Evolutionary conservation across 164 flowering plant genomes (phyloP).

Genomic region (Akebia trifoliata): DNA sequence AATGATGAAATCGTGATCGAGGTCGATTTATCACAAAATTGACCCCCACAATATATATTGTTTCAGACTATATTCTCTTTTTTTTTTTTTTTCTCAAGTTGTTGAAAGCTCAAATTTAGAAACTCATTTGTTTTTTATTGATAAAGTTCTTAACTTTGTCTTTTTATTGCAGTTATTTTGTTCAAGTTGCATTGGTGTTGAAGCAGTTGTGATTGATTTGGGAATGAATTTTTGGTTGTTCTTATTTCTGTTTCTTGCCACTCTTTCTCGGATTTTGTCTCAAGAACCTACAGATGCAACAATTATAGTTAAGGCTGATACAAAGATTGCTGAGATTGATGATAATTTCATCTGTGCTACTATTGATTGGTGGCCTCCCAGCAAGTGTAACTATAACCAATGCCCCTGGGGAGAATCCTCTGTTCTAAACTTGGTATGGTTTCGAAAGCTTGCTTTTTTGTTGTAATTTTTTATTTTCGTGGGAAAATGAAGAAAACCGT

Average conservation of each 20-base stretch:
- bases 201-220: slow-evolving; percentile 10
- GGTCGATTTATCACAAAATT: too few relatives aligned
- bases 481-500: neutral
- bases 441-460: neutral
- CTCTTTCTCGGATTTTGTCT: slow-evolving; percentile 34
- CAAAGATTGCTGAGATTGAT: slow-evolving; percentile 46
- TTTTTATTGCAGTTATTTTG: slow-evolving; percentile 19
- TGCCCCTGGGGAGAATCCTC: slow-evolving; percentile 85
- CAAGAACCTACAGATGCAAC: slow-evolving; percentile 31
- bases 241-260: slow-evolving; percentile 34
- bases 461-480: slow-evolving; percentile 4
- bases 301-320: slow-evolving; percentile 38
- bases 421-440: slow-evolving; percentile 50
- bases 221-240: slow-evolving; percentile 33
- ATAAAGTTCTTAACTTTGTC: neutral
- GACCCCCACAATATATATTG: too few relatives aligned
- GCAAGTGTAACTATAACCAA: slow-evolving; percentile 68
- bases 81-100: too few relatives aligned
- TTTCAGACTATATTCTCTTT: too few relatives aligned
- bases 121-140: neutral
- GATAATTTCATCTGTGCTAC: slow-evolving; percentile 84
- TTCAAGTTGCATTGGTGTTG: slow-evolving; percentile 5
- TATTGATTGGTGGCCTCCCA: slow-evolving; percentile 94
- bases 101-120: neutral
- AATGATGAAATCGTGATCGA: too few relatives aligned